phyloP scores from a whole-genome alignment of 2,329 filamentous ascomycete species.

The Fusarium cicatricum region DNA sequence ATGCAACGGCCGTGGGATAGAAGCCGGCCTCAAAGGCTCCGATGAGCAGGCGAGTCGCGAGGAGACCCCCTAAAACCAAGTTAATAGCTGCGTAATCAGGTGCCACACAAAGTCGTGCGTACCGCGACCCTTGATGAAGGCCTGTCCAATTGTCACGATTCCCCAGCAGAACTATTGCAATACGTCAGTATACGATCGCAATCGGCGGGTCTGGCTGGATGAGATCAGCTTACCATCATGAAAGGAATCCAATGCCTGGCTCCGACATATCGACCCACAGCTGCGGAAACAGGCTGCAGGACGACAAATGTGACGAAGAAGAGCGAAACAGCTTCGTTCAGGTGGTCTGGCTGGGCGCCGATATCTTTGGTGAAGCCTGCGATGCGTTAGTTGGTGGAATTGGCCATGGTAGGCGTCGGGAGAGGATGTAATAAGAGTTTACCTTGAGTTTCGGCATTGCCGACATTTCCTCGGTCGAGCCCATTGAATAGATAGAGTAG shows the following conservation, averaged over 20 bases:
- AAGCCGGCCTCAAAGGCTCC: slow-evolving; percentile 42
- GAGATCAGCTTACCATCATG: slow-evolving; percentile 34
- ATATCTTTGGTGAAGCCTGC: slow-evolving; percentile 41
- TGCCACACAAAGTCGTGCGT: slow-evolving; percentile 1
- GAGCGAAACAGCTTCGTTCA: slow-evolving; percentile 41
- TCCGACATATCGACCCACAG: slow-evolving; percentile 39
- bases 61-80: slow-evolving; percentile 30
- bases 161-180: slow-evolving; percentile 38
- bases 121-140: slow-evolving; percentile 40
- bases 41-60: slow-evolving; percentile 40
- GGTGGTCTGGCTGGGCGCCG: slow-evolving; percentile 38
- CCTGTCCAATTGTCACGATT: slow-evolving; percentile 37
- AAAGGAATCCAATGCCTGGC: slow-evolving; percentile 41
- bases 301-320: slow-evolving; percentile 43
- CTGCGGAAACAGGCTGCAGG: slow-evolving; percentile 38
- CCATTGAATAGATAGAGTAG: slow-evolving; percentile 53
- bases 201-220: slow-evolving; percentile 1
- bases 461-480: slow-evolving; percentile 52
- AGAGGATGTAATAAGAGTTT: not conserved
- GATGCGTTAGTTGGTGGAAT: not conserved
- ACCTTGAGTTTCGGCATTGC: slow-evolving; percentile 52
- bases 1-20: slow-evolving; percentile 42
- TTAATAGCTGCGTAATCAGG: slow-evolving; percentile 10
- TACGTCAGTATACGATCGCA: slow-evolving; percentile 11
- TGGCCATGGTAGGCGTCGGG: not conserved